Conservation (phyloP, 768 basidiomycete species). For the Naematelia aurantialba region DNA sequence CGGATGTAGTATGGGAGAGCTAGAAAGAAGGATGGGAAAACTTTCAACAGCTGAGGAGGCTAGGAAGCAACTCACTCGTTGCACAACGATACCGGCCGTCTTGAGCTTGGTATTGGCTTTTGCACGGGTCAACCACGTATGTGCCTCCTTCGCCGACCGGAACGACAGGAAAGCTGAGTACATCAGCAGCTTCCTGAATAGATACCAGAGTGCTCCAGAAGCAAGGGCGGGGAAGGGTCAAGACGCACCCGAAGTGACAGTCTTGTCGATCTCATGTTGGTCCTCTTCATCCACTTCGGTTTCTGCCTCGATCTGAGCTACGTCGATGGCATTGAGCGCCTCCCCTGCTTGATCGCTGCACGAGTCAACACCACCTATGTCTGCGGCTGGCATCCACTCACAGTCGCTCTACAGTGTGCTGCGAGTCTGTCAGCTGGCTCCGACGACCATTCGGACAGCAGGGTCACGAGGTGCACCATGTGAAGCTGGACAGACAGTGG, state of each 20-base stretch:
- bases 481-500: background rate
- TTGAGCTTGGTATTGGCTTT: constrained; percentile 1
- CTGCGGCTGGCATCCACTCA: background rate
- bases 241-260: constrained; percentile 18
- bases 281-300: constrained; percentile 1
- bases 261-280: constrained; percentile 4
- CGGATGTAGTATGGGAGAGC: too few species aligned
- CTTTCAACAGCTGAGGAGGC: too few species aligned
- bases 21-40: too few species aligned
- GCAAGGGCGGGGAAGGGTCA: too few species aligned
- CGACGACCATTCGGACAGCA: too few species aligned
- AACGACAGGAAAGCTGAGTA: constrained; percentile 29
- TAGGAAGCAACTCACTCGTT: constrained; percentile 18
- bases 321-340: background rate
- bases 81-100: constrained; percentile 13
- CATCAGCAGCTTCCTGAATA: background rate
- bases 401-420: constrained; percentile 3
- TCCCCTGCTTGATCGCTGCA: constrained; percentile 2
- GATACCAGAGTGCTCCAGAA: background rate
- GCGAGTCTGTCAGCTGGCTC: too few species aligned
- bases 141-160: constrained; percentile 21
- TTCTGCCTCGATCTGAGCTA: background rate
- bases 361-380: background rate
- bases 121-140: constrained; percentile 8
- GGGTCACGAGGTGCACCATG: too few species aligned